Conservation (phyloP, 139 green algal species). For the Tetraselmis striata region DNA sequence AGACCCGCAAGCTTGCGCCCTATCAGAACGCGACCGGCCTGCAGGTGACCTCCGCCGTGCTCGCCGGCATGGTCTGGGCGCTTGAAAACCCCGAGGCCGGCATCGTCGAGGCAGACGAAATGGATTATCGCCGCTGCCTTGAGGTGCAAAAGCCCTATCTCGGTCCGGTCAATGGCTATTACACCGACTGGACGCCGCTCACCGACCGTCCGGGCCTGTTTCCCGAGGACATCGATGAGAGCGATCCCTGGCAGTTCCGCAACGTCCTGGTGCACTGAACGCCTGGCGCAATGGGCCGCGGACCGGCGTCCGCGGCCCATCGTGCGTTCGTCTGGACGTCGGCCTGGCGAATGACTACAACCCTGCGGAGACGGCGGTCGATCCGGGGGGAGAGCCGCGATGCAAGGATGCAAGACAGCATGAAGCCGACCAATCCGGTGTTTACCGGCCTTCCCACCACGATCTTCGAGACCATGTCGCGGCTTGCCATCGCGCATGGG, state of each 20-base stretch:
- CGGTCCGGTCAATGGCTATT: neutral
- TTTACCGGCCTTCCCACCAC: slow-evolving; percentile 47
- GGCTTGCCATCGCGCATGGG: slow-evolving; percentile 42
- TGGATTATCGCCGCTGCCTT: neutral
- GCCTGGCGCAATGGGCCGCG: too few species aligned
- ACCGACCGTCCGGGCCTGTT: neutral
- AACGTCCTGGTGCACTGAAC: neutral
- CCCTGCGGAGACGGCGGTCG: too few species aligned
- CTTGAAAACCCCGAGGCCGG: neutral
- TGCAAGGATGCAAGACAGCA: too few species aligned
- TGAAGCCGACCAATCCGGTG: too few species aligned
- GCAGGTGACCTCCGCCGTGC: neutral
- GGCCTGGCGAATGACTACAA: too few species aligned
- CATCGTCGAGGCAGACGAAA: neutral
- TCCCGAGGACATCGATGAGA: neutral
- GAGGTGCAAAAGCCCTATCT: neutral
- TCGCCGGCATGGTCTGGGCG: neutral
- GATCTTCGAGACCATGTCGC: slow-evolving; percentile 51
- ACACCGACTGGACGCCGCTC: neutral
- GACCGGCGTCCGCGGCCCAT: too few species aligned
- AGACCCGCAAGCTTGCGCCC: neutral
- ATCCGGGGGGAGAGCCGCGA: too few species aligned
- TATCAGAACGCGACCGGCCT: neutral
- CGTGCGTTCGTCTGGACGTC: too few species aligned
- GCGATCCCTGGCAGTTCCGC: neutral